These are phyloP conservation scores for Trapa bicornis DNA, from an alignment of 345 rosid species.

Conservation along the genomic window DNA sequence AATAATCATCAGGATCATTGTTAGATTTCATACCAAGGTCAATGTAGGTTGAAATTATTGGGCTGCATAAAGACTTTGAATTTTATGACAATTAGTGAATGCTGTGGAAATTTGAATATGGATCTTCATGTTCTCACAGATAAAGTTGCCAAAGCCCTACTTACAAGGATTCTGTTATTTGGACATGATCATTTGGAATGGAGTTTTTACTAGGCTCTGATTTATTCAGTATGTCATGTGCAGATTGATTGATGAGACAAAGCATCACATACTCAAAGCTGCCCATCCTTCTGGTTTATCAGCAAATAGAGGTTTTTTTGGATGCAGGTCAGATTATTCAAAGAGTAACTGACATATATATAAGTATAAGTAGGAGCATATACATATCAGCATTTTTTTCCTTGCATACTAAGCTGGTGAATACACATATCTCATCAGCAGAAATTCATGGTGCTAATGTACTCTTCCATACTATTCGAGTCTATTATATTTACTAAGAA, in stretches of 20 bases:
- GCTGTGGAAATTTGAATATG: neutral
- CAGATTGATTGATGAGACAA: constrained; percentile 80
- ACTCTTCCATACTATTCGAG: neutral
- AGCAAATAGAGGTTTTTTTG: constrained; percentile 87
- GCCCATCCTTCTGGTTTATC: constrained; percentile 99
- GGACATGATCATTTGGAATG: neutral
- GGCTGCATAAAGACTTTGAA: neutral
- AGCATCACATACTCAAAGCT: constrained; percentile 85
- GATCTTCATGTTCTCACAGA: neutral
- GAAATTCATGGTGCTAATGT: neutral
- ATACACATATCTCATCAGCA: neutral
- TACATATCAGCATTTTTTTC: neutral
- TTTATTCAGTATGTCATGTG: neutral
- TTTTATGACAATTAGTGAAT: neutral
- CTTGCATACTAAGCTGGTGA: neutral
- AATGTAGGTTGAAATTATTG: neutral
- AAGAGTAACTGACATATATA: neutral
- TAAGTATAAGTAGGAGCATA: neutral
- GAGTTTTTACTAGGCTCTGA: neutral
- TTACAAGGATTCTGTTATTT: neutral
- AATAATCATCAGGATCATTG: neutral
- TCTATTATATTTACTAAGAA: neutral
- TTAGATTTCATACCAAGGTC: neutral
- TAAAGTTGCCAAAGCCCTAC: neutral
- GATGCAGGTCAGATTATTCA: constrained; percentile 62